Base-by-base conservation (phyloP, 371 early-diverging fungal species). In the Apophysomyces sp. region DNA sequence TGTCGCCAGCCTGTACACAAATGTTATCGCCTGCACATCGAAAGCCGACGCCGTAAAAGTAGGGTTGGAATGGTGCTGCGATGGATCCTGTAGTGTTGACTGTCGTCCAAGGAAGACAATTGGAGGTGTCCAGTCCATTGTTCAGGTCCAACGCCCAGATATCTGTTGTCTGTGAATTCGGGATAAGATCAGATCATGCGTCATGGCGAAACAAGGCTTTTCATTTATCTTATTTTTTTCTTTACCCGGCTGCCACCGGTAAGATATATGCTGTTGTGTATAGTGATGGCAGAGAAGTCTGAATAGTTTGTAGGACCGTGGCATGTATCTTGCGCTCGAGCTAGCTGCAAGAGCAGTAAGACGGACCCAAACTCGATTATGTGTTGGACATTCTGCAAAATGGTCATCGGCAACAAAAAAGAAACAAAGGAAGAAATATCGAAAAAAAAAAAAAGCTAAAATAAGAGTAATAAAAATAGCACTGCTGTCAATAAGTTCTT, bases 61-160 rank as follows among this genome's bases (percentile, higher is more conserved):
- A 66, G 15, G 66, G 61, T 51, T 52, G 55, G 28, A 55, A 57
- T 28, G 56, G 61, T 5, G 24, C 49, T 21, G 49, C 6, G 26
- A 44, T 21, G 8, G 49, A n/a, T 44, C 21, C 49, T 0, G 49
- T 26, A 21, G 49, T 6, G 24, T 44, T 16, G 11, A 4, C 8
- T 5, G 49, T 44, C 16, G 18, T 44, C 80, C 80, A 80, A 4
- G 15, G 12, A 7, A 69, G 62, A 28, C 61, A 58, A 3, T 52
- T 34, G 8, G 59, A 21, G 4, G 24, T 52, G n/a, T 73, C 59
- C 11, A 80, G 57, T 0, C 74, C 72, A 24, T 65, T 27, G 2
- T 63, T 55, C 29, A 69, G 36, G 44, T 77, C 70, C 6, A 80
- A 55, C 11, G 66, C 21, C 65, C 69, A 69, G 28, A 73, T 67